Conservation (phyloP, 768 basidiomycete species). For the Boletus rubropictus region DNA sequence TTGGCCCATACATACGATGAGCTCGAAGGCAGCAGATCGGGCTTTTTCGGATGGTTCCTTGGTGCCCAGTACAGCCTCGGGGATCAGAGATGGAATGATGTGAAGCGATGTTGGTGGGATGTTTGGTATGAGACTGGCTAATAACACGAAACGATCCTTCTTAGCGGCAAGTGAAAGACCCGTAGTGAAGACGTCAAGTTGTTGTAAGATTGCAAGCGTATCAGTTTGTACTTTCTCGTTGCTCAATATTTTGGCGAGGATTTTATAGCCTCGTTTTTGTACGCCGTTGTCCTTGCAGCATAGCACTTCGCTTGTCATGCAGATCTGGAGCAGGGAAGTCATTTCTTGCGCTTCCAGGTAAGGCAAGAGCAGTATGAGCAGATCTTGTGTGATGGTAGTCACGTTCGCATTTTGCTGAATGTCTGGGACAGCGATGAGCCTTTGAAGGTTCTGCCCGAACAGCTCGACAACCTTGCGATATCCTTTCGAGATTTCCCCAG, state of each 20-base stretch:
- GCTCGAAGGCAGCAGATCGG: conserved; percentile 80
- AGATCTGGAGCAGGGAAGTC: conserved; percentile 60
- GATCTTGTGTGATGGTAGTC: conserved; percentile 69
- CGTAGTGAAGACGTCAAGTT: conserved; percentile 58
- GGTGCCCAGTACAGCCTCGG: conserved; percentile 91
- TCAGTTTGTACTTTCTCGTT: conserved; percentile 50
- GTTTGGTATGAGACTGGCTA: conserved; percentile 59
- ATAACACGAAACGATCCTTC: conserved; percentile 83
- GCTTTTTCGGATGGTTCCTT: conserved; percentile 97
- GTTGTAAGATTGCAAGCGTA: conserved; percentile 54
- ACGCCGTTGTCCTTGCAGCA: conserved; percentile 77
- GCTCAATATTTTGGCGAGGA: conserved; percentile 70
- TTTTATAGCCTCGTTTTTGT: conserved; percentile 94
- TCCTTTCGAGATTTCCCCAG: conserved; percentile 75
- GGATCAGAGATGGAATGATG: conserved; percentile 81
- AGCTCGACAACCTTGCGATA: conserved; percentile 73
- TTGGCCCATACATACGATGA: conserved; percentile 84
- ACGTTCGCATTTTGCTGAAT: conserved; percentile 37
- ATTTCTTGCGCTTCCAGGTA: conserved; percentile 60
- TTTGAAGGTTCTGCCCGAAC: conserved; percentile 58
- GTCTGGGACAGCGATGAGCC: conserved; percentile 30
- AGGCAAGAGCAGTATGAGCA: conserved; percentile 79
- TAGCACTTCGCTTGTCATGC: conserved; percentile 61
- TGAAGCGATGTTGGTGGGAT: conserved; percentile 72
- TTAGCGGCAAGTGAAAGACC: conserved; percentile 80